Conservation (phyloP, 441 rosid species). For the Daphne laureola region DNA sequence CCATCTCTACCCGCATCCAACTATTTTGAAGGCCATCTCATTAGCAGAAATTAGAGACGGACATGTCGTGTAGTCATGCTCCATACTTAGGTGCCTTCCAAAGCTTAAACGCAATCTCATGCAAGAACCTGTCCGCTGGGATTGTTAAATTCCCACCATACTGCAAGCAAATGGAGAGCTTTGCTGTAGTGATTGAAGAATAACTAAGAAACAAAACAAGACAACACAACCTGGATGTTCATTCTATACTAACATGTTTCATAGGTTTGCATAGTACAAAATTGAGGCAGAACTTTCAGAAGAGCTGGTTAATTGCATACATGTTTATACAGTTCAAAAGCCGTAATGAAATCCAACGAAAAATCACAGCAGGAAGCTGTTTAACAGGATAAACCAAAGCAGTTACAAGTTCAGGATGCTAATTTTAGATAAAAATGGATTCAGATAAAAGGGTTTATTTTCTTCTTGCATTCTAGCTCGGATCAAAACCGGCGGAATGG, state of each 20-base stretch:
- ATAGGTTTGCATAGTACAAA: background rate
- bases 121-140: constrained; percentile 84
- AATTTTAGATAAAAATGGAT: no score
- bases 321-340: no score
- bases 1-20: no score
- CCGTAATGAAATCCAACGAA: no score
- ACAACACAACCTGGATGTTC: background rate
- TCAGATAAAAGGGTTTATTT: no score
- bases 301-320: no score
- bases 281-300: background rate
- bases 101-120: constrained; percentile 90
- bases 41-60: no score
- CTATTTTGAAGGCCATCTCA: background rate
- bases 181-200: background rate
- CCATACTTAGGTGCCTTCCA: constrained; percentile 99
- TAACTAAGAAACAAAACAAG: background rate
- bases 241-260: background rate
- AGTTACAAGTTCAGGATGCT: no score
- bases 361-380: no score
- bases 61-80: constrained; percentile 31
- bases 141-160: constrained; percentile 62
- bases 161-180: constrained; percentile 28
- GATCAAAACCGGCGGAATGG: no score
- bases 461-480: no score
- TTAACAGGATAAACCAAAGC: no score